Evolutionary conservation across 1,284 basidiomycete species (phyloP), one percentile per base, ranked within the genome.

Genomic region (Rhodotorula glutinis): DNA sequence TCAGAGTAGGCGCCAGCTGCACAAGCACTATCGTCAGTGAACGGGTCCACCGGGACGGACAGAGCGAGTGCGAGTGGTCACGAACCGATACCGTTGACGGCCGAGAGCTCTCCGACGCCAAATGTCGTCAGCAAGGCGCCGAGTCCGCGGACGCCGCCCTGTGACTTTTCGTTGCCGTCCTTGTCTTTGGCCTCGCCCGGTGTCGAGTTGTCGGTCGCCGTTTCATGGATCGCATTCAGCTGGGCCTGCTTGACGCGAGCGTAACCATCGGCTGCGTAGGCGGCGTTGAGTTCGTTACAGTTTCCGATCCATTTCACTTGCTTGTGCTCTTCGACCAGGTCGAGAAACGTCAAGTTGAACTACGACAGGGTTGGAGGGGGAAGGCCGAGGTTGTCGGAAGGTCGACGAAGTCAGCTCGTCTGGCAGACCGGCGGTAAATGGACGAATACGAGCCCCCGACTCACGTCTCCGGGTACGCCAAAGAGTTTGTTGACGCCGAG

Each of bases 251-350:
- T 91, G 58, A 92, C 86, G 61, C 93, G 86, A 40, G 93, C 90
- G 76, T 96, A 96, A 27, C 93, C 94, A 77, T 98, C 93, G 0
- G 90, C 90, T n/a, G 92, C 92, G 78, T 96, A 96, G 0, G 91
- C 71, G 0, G 79, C 77, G 60, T 79, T 80, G 59, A 74, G 66
- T 58, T 73, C 92, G 78, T 93, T 92, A 19, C 75, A 72, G 69
- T 76, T 77, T 29, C 93, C 94, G 62, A 93, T 84, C 94, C 94
- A 97, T 29, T 90, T 81, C 53, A 97, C 86, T 16, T 79, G 81
- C 4, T 86, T 83, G 76, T 91, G 85, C 72, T 90, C 88, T 79
- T 97, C 93, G 68, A 76, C 72, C 25, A 73, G 85, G 79, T 97
- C 92, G 44, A 84, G 79, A 56, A 81, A 78, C 17, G 75, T 89